phyloP scores from a whole-genome alignment of 2,329 filamentous ascomycete species.

The Dactylellina sp. region DNA sequence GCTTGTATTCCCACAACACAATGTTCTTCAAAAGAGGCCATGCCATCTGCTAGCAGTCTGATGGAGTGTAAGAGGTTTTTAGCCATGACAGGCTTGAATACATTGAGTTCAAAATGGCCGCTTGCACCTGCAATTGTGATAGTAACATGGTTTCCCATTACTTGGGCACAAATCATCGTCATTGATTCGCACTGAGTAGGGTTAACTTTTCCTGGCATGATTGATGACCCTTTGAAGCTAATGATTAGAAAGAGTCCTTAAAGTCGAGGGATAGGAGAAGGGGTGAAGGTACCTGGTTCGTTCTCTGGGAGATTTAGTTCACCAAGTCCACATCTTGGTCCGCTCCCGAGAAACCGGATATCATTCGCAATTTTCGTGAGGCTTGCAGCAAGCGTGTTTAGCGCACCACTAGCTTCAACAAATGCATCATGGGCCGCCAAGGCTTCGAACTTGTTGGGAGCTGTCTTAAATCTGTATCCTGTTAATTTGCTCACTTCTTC shows the following conservation, averaged over 20 bases:
- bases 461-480: conserved; percentile 91
- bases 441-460: conserved; percentile 98
- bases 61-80: conserved; percentile 93
- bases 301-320: conserved; percentile 96
- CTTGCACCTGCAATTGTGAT: conserved; percentile 95
- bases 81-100: conserved; percentile 98
- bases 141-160: conserved; percentile 96
- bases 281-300: conserved; percentile 75
- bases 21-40: conserved; percentile 95
- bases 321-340: conserved; percentile 92
- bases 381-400: conserved; percentile 91
- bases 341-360: conserved; percentile 94
- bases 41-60: conserved; percentile 87
- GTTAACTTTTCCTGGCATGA: conserved; percentile 99
- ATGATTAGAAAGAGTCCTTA: not conserved
- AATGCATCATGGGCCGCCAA: conserved; percentile 95
- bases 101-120: conserved; percentile 98
- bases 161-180: conserved; percentile 97
- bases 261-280: too few relatives aligned
- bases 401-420: conserved; percentile 89
- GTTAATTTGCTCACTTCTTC: conserved; percentile 92
- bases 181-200: conserved; percentile 97
- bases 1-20: conserved; percentile 87
- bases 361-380: conserved; percentile 99
- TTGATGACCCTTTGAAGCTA: conserved; percentile 72